phyloP scores from a whole-genome alignment of 2,329 filamentous ascomycete species.

The Pseudocercospora musae region DNA sequence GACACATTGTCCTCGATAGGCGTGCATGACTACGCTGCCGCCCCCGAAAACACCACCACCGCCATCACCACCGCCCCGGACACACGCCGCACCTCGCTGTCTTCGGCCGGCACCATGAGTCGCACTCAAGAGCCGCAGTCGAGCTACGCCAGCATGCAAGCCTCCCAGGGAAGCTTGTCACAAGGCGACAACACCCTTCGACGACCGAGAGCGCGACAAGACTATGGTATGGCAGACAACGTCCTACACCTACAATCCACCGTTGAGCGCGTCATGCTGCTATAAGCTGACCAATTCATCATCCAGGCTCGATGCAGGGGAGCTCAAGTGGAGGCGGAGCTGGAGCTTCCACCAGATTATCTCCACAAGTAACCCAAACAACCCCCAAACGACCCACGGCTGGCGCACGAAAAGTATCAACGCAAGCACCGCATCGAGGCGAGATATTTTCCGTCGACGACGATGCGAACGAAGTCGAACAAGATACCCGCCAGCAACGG shows the following conservation, averaged over 20 bases:
- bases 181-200: conserved; percentile 17
- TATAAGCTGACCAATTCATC: conserved; percentile 10
- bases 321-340: conserved; percentile 17
- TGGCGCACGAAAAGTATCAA: conserved; percentile 71
- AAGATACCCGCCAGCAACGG: conserved; percentile 54
- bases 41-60: conserved; percentile 8
- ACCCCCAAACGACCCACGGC: conserved; percentile 68
- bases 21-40: conserved; percentile 20
- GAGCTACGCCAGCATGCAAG: conserved; percentile 24
- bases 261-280: neutral
- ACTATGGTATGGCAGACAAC: conserved; percentile 27
- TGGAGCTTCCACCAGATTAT: conserved; percentile 16
- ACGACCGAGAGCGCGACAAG: conserved; percentile 26
- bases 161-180: conserved; percentile 28
- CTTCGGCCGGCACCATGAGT: conserved; percentile 23
- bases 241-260: neutral
- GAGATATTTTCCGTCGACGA: conserved; percentile 91
- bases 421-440: conserved; percentile 70
- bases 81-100: conserved; percentile 25
- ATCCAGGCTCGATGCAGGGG: conserved; percentile 25
- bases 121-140: conserved; percentile 19
- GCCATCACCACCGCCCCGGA: conserved; percentile 16
- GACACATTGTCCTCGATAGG: conserved; percentile 5
- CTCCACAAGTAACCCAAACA: conserved; percentile 20
- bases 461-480: conserved; percentile 74